Conservation (phyloP, 2,329 filamentous ascomycete species). For the Penicillium nordicum region DNA sequence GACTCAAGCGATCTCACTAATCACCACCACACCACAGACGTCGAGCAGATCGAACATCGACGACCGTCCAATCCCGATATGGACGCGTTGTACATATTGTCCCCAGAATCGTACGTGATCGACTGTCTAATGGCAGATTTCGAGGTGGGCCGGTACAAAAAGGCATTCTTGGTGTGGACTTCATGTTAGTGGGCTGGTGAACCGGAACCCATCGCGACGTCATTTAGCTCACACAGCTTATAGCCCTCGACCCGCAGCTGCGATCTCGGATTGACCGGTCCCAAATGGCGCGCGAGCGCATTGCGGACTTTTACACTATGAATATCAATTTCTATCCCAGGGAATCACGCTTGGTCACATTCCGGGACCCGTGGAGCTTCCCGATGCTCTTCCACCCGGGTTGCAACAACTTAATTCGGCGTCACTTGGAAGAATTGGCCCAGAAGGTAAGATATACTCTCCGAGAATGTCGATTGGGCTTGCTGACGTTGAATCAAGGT, state of each 20-base stretch:
- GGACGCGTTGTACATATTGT: conserved; percentile 91
- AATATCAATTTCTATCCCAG: conserved; percentile 86
- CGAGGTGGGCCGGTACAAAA: conserved; percentile 76
- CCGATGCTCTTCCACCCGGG: conserved; percentile 85
- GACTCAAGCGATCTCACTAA: conserved; percentile 7
- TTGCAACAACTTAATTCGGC: conserved; percentile 78
- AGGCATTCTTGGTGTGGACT: conserved; percentile 81
- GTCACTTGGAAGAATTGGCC: conserved; percentile 79
- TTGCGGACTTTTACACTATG: conserved; percentile 76
- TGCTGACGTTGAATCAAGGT: conserved; percentile 52
- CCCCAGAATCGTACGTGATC: conserved; percentile 80
- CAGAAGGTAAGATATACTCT: conserved; percentile 65
- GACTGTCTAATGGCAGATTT: conserved; percentile 94
- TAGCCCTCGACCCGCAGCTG: conserved; percentile 65
- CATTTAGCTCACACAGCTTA: conserved; percentile 25
- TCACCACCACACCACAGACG: conserved; percentile 52
- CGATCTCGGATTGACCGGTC: conserved; percentile 73
- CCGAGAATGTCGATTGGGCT: conserved; percentile 11
- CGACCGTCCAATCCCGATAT: conserved; percentile 80
- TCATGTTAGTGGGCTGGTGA: conserved; percentile 48
- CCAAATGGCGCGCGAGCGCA: conserved; percentile 65
- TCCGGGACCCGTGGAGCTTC: conserved; percentile 94
- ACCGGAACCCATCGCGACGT: conserved; percentile 2
- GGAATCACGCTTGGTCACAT: conserved; percentile 87
- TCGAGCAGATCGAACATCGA: conserved; percentile 87